Evolutionary conservation across 1,284 basidiomycete species (phyloP).

Genomic region (Ganoderma boninense): DNA sequence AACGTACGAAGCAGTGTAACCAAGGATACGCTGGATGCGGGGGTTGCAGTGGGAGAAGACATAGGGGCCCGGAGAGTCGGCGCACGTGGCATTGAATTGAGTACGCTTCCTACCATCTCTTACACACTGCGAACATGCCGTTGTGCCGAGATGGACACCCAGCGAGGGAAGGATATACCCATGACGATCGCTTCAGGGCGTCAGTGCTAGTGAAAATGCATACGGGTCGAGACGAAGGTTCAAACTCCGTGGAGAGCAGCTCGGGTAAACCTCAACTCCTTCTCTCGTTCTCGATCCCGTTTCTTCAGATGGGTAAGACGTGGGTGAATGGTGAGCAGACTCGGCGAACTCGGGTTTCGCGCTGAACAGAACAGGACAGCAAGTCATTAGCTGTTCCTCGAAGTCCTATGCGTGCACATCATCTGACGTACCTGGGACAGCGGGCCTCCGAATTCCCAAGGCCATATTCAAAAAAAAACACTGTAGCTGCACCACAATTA

Average conservation of each 20-base stretch:
- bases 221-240: background rate
- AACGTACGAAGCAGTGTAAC: constrained; percentile 5
- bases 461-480: too few relatives aligned
- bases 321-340: background rate
- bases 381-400: background rate
- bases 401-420: background rate
- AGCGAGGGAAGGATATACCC: background rate
- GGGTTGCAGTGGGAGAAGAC: constrained; percentile 2
- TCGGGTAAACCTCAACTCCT: background rate
- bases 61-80: background rate
- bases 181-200: background rate
- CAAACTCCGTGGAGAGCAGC: background rate
- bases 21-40: constrained; percentile 5
- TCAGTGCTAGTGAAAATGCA: background rate
- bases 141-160: background rate
- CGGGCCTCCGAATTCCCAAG: too few relatives aligned
- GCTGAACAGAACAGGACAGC: background rate
- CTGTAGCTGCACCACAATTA: too few relatives aligned
- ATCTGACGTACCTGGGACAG: background rate
- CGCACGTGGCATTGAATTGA: background rate
- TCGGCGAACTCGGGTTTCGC: background rate
- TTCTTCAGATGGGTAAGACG: background rate
- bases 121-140: background rate
- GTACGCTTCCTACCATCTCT: background rate
- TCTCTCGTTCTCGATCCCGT: too few relatives aligned